Evolutionary conservation across 176 grass and related monocot species (phyloP), one percentile per base, ranked within the genome.

Genomic region (Hordeum marinum): DNA sequence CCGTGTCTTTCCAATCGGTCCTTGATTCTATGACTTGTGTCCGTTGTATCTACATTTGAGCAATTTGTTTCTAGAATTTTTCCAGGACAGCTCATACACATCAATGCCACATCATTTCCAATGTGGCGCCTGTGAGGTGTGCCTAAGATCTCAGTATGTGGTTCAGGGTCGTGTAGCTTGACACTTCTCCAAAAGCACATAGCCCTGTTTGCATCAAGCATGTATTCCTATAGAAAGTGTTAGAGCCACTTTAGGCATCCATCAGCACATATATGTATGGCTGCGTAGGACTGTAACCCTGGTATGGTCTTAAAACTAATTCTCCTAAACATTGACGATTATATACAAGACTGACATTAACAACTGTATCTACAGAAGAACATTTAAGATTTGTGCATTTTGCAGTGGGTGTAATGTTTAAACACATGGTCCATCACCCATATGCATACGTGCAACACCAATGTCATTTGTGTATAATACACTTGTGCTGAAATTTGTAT

Each of bases 361-460:
- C 10, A 37, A 31, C 52, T 57, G 11, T 12, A 66, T 54, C 52
- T 54, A 73, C 14, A 20, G 29, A 26, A 31, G 2, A 79, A 24
- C n/a, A 39, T 68, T 72, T 25, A 29, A 73, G 39, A 69, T 85
- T 27, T 52, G 29, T 63, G 17, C 78, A 50, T 17, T 55, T 88
- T 9, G 3, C 37, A 52, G 5, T 18, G 27, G 20, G 59, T 62
- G 8, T 36, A 12, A 63, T 75, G 11, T 52, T 6, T 52, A 52
- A 52, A 7, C 48, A 26, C 40, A 35, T 75, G 27, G 40, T 74
- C 17, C 39, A 75, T 25, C 39, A 75, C 79, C 29, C 48, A 75
- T 21, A 40, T 64, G 70, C 41, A 73, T 27, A 4, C 41, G 24
- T 73, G 57, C 26, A 34, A 24, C 9, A 13, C 45, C 15, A 82